Base-by-base conservation (phyloP, 2,329 filamentous ascomycete genomes). In the Aspergillus pseudoviridinutans region DNA sequence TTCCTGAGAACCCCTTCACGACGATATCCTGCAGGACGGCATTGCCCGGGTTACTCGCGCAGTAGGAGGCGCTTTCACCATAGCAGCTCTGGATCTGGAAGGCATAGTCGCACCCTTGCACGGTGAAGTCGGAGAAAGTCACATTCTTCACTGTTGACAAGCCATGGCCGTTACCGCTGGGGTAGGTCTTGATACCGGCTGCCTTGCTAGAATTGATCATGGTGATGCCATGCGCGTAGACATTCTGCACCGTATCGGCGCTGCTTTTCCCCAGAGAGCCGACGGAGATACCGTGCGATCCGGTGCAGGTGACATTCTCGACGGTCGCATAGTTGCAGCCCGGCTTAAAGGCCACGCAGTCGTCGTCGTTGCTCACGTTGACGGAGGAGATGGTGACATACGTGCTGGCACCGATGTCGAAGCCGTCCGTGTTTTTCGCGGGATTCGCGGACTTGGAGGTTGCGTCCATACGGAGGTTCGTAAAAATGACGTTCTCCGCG, bases 51-150 rank as follows among this genome's bases (percentile, higher is more conserved):
- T 73, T 63, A 0, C 66, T 57, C 1, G 64, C 58, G 57, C 77
- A 79, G 54, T 78, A 77, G 8, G 57, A 58, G 0, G 55, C 66
- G 22, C 74, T 67, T 25, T 73, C 72, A 22, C 67, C 68, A 57
- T 79, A 80, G 57, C 77, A 80, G 55, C 72, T 78, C 61, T 78
- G 73, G n/a, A 80, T 76, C 58, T 79, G 77, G 60, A 78, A 70
- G 3, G 76, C 78, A 58, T 79, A 79, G 54, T 78, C 76, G 55
- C 69, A 74, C 12, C 69, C 67, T 1, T 72, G 60, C 5, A 78
- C 71, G 0, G 66, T 71, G 20, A 80, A 66, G 20, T 66, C 69
- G 4, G 69, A 66, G 55, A 68, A 80, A 0, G 76, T 80, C 24
- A 79, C 74, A 57, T 80, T 80, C 3, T 61, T 66, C 24, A 80